Base-by-base conservation (phyloP, 2,329 filamentous ascomycete genomes). In the Penicillium crustosum region DNA sequence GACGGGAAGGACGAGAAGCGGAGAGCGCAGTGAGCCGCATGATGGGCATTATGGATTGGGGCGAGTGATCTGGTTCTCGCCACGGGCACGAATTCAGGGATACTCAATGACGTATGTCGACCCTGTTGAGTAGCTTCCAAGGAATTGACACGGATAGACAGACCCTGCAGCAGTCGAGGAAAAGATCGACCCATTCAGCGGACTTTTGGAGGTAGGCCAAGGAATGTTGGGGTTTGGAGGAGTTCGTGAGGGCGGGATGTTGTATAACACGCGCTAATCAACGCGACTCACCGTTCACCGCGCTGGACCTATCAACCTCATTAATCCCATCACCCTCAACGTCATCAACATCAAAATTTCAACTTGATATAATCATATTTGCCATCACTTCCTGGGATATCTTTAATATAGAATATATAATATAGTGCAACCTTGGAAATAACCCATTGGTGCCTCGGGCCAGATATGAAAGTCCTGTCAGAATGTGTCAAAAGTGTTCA, bases 181-280 rank as follows among this genome's bases (percentile, higher is more conserved):
- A 61, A 57, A 58, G 56, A 58, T 52, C 63, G 49, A 66, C 64
- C 72, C 73, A 75, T 75, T 58, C 72, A 73, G 71, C 62, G 61
- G 54, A 38, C 45, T 60, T 50, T 53, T 27, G 53, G 55, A 25
- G 31, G 36, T 44, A 31, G 31, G 36, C 41, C 38, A 39, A 38
- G 19, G 49, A 52, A 39, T 21, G 43, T 50, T 56, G 49, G 54
- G 21, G 33, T 25, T 45, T 29, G 48, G 25, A 29, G 45, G 35
- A 49, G 39, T 51, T 45, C 31, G 21, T 38, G n/a, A 49, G 35
- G 47, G 49, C 43, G 50, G 50, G 51, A 55, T 38, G 17, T 41
- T 41, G 29, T 33, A 58, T 57, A 44, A 53, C 58, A 53, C 58
- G 55, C 60, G 60, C 52, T 51, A 50, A 36, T 57, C 42, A 47